A percentile compares a stretch with the other conserved stretches of the same genome.
These are phyloP conservation scores for Dipodascus albidus DNA, from an alignment of 805 yeast genomes.

Conservation along the genomic window DNA sequence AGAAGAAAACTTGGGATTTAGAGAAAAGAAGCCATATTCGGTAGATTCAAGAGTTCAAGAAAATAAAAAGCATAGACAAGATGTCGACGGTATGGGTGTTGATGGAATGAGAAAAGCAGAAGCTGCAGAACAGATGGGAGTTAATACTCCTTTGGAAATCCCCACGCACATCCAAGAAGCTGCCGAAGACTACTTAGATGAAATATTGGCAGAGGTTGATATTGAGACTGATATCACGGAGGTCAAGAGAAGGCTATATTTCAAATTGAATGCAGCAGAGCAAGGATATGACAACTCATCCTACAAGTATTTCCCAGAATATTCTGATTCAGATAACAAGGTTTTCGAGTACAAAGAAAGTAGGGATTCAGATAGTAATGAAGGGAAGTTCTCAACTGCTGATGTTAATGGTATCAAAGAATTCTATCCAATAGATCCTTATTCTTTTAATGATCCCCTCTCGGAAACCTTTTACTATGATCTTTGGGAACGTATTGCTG, in stretches of 20 bases:
- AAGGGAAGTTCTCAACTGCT: constrained; percentile 9
- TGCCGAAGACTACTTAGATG: not conserved
- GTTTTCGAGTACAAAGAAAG: constrained; percentile 1
- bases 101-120: constrained; percentile 44
- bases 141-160: not conserved
- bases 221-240: not conserved
- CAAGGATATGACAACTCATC: not conserved
- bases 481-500: constrained; percentile 68
- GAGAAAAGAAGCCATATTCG: constrained; percentile 73
- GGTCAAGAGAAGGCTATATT: not conserved
- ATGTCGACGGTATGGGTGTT: constrained; percentile 65
- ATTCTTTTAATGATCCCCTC: constrained; percentile 78
- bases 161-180: not conserved
- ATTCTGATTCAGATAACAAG: not conserved
- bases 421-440: constrained; percentile 61
- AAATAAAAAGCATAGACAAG: constrained; percentile 50
- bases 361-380: constrained; percentile 5
- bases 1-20: constrained; percentile 69
- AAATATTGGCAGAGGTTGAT: constrained; percentile 1
- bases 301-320: not conserved
- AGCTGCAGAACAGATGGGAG: constrained; percentile 2
- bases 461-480: constrained; percentile 75
- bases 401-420: constrained; percentile 15
- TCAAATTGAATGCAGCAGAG: not conserved
- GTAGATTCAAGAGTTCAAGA: constrained; percentile 71